phyloP scores from a whole-genome alignment of 2,329 filamentous ascomycete species.

The Exophiala oligosperma region DNA sequence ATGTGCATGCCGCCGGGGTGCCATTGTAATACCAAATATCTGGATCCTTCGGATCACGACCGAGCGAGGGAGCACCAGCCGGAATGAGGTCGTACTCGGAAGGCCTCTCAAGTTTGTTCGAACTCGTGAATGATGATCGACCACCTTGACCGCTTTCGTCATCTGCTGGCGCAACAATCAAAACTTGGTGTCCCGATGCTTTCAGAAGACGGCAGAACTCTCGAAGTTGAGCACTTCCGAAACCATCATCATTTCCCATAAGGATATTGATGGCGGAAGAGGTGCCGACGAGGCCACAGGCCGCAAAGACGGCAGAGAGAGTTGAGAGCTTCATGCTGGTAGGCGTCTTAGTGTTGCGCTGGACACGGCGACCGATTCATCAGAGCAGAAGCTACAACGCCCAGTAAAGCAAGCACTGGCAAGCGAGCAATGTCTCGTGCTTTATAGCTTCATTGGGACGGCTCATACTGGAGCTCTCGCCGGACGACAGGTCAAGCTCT shows the following conservation, averaged over 20 bases:
- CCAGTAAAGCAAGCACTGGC: no score
- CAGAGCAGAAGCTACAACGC: background rate
- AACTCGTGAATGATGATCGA: conserved; percentile 45
- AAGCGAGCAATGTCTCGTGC: background rate
- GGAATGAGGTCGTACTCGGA: conserved; percentile 50
- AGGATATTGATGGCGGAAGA: conserved; percentile 29
- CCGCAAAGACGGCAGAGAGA: conserved; percentile 11
- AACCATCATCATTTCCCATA: conserved; percentile 41
- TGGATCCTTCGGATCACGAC: conserved; percentile 52
- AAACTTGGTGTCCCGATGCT: conserved; percentile 40
- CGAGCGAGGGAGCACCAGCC: conserved; percentile 49
- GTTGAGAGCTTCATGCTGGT: conserved; percentile 13
- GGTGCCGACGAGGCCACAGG: conserved; percentile 5
- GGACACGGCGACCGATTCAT: no score
- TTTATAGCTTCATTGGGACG: background rate
- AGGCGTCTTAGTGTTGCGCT: no score
- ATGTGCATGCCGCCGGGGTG: conserved; percentile 57
- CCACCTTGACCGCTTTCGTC: conserved; percentile 50
- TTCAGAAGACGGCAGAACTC: conserved; percentile 43
- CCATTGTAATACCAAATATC: conserved; percentile 64
- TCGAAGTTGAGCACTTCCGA: conserved; percentile 43
- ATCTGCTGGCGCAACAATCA: conserved; percentile 44
- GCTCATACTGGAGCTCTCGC: background rate
- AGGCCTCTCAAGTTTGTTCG: conserved; percentile 42
- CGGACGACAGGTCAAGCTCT: background rate